Evolutionary conservation across 1,284 basidiomycete species (phyloP), one percentile per base, ranked within the genome.

Genomic region (Anthracocystis setariae): DNA sequence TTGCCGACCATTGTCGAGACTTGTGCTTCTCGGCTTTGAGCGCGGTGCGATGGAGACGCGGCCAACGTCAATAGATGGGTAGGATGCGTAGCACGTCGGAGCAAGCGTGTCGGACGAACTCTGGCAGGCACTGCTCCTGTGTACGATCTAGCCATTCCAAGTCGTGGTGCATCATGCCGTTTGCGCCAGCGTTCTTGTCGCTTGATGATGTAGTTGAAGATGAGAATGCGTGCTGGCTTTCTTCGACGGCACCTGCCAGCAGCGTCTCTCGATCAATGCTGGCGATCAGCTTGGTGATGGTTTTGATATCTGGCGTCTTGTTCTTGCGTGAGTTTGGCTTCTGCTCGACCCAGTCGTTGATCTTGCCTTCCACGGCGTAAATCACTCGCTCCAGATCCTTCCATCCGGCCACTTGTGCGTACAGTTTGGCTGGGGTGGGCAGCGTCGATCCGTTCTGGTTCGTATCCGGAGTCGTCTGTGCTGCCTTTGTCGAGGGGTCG

Each of bases 131-230:
- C 46, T 69, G 61, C 38, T 74, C 68, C 51, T 74, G 69, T 15
- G 68, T 66, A n/a, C 64, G 51, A 38, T 74, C 73, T 25, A 74
- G 50, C 69, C 73, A 72, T 46, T 68, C 70, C 18, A 62, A 48
- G 1, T 74, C 68, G 32, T 72, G 64, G n/a, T 70, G 56, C 40
- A 54, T 38, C n/a, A 47, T 23, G 2, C 39, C 38, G 3, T 18
- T 35, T 13, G 18, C 21, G 5, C 27, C 40, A n/a, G 25, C 45
- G 20, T 39, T 58, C 1, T 35, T 29, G 32, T 21, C 39, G 38
- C 27, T 18, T 5, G 3, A 13, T 5, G 3, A 13, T 3, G 27
- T 20, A 5, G 3, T 25, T 3, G 35, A 5, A 13, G 25, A 24
- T 5, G 46, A 33, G 15, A 37, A 13, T 13, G 46, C 13, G 15